Evolutionary conservation across 192 early-diverging fungal species (phyloP), one percentile per base, ranked within the genome.

Genomic region (Piromyces finnis): DNA sequence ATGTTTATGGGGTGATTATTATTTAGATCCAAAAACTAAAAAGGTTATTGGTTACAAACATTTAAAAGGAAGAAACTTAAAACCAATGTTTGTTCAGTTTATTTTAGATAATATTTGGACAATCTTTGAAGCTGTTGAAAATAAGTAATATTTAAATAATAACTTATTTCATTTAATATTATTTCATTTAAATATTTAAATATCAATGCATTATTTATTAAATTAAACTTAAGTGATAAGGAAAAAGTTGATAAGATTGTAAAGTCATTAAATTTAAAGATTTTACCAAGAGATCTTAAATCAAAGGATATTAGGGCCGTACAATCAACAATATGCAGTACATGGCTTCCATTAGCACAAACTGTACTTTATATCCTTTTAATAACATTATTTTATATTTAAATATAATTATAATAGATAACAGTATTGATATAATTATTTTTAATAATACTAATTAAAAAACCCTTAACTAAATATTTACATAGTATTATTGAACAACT

Each of bases 51-150:
- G 90, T 9, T 91, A 92, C 68, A 97, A 95, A 84, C 95, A 93
- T 30, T 83, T 95, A 27, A 92, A 94, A 78, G 94, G 95, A 3
- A 83, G 94, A 35, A 82, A 86, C 0, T 85, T 97, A 79, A 98
- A 99, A 84, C 96, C 97, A 5, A 87, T 99, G 87, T 98, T 98
- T 88, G 96, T 98, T 59, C 98, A 99, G 84, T 91, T 99, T 78
- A 93, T 95, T 11, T 83, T 99, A 81, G 91, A 94, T 26, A 97
- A 98, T 78, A 89, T 99, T 28, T 99, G 96, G 96, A 90, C 94
- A 81, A 90, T 98, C 0, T 98, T 98, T 84, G 94, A 97, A 51
- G 91, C 91, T 79, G 85, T 89, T 15, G 79, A 87, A 84, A 84
- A 85, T 84, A 78, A 82, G 86, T 68, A 68, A 51, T n/a, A 9